A percentile compares a stretch with the other conserved stretches of the same genome.
phyloP scores from a whole-genome alignment of 352 stramenopile species.

The Pythium coloratum region DNA sequence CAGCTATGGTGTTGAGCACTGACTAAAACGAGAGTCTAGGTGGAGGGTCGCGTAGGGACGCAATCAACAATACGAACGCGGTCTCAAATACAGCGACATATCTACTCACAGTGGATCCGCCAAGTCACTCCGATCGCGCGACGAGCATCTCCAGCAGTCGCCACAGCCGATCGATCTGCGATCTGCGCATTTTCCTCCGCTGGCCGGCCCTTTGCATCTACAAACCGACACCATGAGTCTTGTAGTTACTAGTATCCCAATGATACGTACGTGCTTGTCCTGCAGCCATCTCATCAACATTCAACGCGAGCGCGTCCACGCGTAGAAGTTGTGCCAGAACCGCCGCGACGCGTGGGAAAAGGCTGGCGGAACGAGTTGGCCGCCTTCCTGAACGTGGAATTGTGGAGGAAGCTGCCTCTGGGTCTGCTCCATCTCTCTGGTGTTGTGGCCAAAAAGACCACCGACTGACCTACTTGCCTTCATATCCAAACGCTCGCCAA shows the following conservation, averaged over 20 bases:
- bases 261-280: neutral
- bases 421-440: conserved; percentile 9
- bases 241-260: too few relatives aligned
- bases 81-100: too few relatives aligned
- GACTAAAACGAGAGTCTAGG: too few relatives aligned
- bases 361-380: conserved; percentile 8
- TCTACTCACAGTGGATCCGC: too few relatives aligned
- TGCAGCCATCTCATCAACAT: conserved; percentile 8
- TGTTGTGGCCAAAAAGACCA: too few relatives aligned
- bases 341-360: conserved; percentile 10
- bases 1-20: too few relatives aligned
- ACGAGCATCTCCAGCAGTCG: conserved; percentile 10
- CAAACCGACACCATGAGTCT: neutral
- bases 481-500: too few relatives aligned
- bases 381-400: conserved; percentile 7
- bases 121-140: neutral
- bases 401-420: neutral
- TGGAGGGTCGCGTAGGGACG: too few relatives aligned
- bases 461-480: too few relatives aligned
- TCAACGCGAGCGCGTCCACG: conserved; percentile 1
- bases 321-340: too few relatives aligned
- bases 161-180: conserved; percentile 3
- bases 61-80: too few relatives aligned
- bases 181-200: conserved; percentile 3
- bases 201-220: conserved; percentile 6